Base-by-base conservation (phyloP, 441 rosid genomes). In the Breynia disticha region DNA sequence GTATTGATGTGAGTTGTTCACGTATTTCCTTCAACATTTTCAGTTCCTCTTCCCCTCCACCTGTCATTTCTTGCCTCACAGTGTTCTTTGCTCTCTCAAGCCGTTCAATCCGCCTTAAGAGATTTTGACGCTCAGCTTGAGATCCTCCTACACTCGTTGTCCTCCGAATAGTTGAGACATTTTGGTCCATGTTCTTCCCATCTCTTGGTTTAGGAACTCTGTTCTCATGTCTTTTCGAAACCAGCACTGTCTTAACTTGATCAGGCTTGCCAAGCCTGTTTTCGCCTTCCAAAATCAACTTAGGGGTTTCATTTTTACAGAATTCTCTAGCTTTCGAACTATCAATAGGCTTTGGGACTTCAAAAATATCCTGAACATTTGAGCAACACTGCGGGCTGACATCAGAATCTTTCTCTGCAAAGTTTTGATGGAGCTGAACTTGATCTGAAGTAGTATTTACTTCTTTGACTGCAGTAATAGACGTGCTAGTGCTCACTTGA, bases 1-100 rank as follows among this genome's bases (percentile, higher is more conserved):
- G 79, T 68, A 90, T 75, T n/a, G 63, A 65, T 63, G 72, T 80
- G 41, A 90, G 76, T 65, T 85, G 84, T 60, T 79, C 83, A 12
- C 61, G 60, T 59, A 90, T 81, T 60, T 80, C 84, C 76, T 70
- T 75, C 64, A 90, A 74, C 62, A 85, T 64, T 39, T 61, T 75
- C 72, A 79, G 4, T 42, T 74, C 84, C 44, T 74, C 81, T 60
- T 59, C 76, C 65, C 78, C 70, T 61, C 16, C 58, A 16, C 35
- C 66, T 28, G 51, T 62, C 19, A 67, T 76, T 62, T 75, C 85
- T 24, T 43, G 63, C 64, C 61, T 72, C 47, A 38, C 16, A 50
- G 14, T 60, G 24, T 19, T 64, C 65, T 71, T 73, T 13, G 55
- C 71, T 52, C 22, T n/a, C 76, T 90, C 95, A 21, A 87, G 86